Percentiles rank a stretch among this genome's conserved stretches.
Conservation (phyloP, 495 filamentous ascomycete species). For the Xanthoparmelia taractica region DNA sequence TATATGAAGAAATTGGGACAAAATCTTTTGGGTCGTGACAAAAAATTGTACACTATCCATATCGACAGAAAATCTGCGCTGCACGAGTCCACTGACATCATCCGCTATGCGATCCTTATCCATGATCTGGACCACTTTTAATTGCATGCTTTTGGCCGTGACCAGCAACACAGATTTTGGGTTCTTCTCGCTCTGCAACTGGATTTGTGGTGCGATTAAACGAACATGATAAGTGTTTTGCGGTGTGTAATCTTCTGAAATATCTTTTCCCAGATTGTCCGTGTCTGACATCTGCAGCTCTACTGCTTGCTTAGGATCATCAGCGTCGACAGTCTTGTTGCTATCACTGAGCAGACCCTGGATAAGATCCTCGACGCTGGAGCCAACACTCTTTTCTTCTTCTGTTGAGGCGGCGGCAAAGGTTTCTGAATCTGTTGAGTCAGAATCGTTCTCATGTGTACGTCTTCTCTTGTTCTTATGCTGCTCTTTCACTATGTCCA, state of each 20-base stretch:
- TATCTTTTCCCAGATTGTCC: slow-evolving; percentile 58
- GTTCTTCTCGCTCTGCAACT: slow-evolving; percentile 97
- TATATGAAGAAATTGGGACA: slow-evolving; percentile 77
- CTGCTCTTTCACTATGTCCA: slow-evolving; percentile 95
- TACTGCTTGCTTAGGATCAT: slow-evolving; percentile 43
- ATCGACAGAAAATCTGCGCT: slow-evolving; percentile 83
- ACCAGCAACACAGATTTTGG: slow-evolving; percentile 86
- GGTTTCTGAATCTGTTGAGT: slow-evolving; percentile 31
- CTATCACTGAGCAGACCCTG: slow-evolving; percentile 78
- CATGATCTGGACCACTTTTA: slow-evolving; percentile 95
- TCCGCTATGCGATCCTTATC: slow-evolving; percentile 88
- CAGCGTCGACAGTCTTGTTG: slow-evolving; percentile 71
- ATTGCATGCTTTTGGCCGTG: slow-evolving; percentile 90
- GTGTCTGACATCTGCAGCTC: slow-evolving; percentile 32
- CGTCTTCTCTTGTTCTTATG: slow-evolving; percentile 50
- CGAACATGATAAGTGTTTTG: slow-evolving; percentile 92
- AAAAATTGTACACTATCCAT: slow-evolving; percentile 98
- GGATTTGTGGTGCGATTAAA: slow-evolving; percentile 93
- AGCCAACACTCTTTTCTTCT: slow-evolving; percentile 48
- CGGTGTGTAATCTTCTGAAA: slow-evolving; percentile 83
- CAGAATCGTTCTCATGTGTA: slow-evolving; percentile 37
- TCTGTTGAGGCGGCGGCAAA: slow-evolving; percentile 34
- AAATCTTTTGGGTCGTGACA: slow-evolving; percentile 83
- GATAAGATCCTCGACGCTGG: slow-evolving; percentile 75
- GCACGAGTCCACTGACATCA: slow-evolving; percentile 88